phyloP scores from a whole-genome alignment of 176 grass and related monocot genomes.

The Eragrostis nindensis region DNA sequence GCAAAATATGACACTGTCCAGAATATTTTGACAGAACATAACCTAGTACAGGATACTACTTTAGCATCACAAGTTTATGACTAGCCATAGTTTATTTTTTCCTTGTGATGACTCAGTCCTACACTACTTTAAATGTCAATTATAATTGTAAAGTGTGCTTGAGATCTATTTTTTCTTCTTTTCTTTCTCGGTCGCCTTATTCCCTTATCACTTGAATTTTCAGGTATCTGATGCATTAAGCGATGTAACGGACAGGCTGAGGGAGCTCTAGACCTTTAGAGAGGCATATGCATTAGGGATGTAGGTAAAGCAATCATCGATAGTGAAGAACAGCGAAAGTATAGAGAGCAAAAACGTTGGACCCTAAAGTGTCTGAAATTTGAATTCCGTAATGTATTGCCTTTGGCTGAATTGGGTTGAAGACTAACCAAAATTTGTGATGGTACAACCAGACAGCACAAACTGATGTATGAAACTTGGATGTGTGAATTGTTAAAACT shows the following conservation, averaged over 20 bases:
- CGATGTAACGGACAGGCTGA: conserved; percentile 25
- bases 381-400: conserved; percentile 5
- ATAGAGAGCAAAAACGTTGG: neutral
- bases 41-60: neutral
- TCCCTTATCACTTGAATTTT: neutral
- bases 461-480: neutral
- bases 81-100: neutral
- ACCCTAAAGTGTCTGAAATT: neutral
- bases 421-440: neutral
- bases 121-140: neutral
- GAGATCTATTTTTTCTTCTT: neutral
- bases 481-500: neutral
- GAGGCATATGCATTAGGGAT: neutral
- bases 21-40: neutral
- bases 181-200: neutral
- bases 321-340: neutral
- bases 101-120: neutral
- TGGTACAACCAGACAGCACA: neutral
- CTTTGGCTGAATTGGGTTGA: neutral
- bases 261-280: conserved; percentile 27
- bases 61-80: neutral
- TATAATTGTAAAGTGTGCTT: neutral
- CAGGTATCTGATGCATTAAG: conserved; percentile 30
- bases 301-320: neutral
- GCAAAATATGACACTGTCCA: neutral